Base-by-base conservation (phyloP, 768 basidiomycete genomes). In the Tephrocybe sp. region DNA sequence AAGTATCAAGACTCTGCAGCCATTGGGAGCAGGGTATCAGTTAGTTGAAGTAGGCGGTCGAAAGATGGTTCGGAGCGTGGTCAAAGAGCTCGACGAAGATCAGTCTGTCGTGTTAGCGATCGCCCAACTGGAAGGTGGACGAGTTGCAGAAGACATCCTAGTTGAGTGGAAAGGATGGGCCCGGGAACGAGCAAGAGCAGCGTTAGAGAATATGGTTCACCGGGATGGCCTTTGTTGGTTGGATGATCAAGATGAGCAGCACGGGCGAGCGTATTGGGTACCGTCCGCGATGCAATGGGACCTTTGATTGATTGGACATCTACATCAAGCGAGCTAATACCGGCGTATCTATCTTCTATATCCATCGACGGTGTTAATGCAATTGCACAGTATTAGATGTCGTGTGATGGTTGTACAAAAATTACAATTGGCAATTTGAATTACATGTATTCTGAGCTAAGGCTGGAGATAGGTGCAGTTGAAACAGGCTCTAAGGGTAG, bases 221-320 rank as follows among this genome's bases (percentile, higher is more conserved):
- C 77, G 88, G 23, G 94, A 98, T 56, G 96, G 95, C 1, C 72
- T 96, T 21, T 95, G 92, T 52, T 99, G 97, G 97, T 64, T 98
- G 25, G 97, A 99, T 62, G 86, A 91, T 21, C 93, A 97, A 68
- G 91, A 89, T 47, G 82, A 84, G 58, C 65, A 64, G 14, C 73
- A 71, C 25, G 83, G 84, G 24, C 75, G 77, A 51, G 81, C 84
- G 20, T 96, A 93, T 65, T 98, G 93, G 93, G 77, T 96, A 10
- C 87, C 88, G 1, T 90, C 90, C 11, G 88, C 87, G 2, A 89
- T 96, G 80, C 79, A 79, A 51, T 97, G 92, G 91, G 88, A 90
- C 52, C 71, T 80, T 47, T 88, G 66, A 67, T 8, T 25, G 8
- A 20, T 41, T 21, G 25, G 38, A 25, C 37, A 28, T 39, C 46